phyloP scores from a whole-genome alignment of 2,329 filamentous ascomycete species.

The Huntiella abstrusa region DNA sequence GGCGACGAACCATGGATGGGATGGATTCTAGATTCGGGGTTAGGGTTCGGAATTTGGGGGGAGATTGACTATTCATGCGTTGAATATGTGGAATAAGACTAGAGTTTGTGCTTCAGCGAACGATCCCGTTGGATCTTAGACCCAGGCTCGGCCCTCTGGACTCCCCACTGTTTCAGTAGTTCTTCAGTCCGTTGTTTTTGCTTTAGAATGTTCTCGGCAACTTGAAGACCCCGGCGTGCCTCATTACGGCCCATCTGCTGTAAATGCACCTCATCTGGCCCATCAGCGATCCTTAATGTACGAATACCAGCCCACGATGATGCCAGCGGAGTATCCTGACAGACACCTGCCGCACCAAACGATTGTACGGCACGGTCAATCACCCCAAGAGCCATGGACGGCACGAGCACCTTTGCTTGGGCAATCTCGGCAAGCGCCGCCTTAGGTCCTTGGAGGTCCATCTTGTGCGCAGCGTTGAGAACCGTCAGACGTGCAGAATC shows the following conservation, averaged over 20 bases:
- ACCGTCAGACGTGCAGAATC: constrained; percentile 79
- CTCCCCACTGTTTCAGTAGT: constrained; percentile 41
- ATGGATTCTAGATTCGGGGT: no score
- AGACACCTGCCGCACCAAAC: constrained; percentile 78
- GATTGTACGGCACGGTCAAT: constrained; percentile 91
- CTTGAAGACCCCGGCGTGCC: constrained; percentile 47
- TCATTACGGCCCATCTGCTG: constrained; percentile 66
- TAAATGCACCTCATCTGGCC: constrained; percentile 88
- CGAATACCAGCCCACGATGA: constrained; percentile 64
- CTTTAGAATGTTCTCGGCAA: constrained; percentile 40
- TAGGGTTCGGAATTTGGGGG: no score
- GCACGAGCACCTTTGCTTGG: constrained; percentile 83
- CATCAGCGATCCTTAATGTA: constrained; percentile 74
- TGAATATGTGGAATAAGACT: no score
- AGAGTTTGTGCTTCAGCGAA: constrained; percentile 23
- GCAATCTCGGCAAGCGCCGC: constrained; percentile 82
- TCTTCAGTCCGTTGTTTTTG: constrained; percentile 48
- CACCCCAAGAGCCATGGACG: constrained; percentile 61
- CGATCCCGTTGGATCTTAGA: constrained; percentile 28
- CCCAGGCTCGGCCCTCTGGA: constrained; percentile 29
- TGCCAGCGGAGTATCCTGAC: constrained; percentile 84
- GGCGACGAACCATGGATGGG: no score
- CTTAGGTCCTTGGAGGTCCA: constrained; percentile 80
- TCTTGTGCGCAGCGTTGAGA: constrained; percentile 85
- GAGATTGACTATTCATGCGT: no score